Percentiles rank a stretch among this genome's conserved stretches.
These are phyloP conservation scores for Chytriomyces confervae DNA, from an alignment of 192 early-diverging fungal genomes.

Conservation along the genomic window DNA sequence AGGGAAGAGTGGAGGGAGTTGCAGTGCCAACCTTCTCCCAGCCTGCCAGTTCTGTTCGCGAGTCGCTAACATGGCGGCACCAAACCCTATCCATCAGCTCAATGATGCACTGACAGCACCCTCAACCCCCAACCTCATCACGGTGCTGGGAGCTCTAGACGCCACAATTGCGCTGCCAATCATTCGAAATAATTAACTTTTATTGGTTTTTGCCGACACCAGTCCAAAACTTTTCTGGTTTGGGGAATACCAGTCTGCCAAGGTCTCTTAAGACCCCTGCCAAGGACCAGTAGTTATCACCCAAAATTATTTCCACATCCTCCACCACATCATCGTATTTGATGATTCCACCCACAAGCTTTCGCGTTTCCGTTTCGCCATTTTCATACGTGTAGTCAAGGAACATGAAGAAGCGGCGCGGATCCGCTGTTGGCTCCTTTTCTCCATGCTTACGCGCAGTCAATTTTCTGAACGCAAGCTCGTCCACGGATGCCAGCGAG, in stretches of 20 bases:
- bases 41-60: too few relatives aligned
- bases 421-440: not conserved
- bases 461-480: not conserved
- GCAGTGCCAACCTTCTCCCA: too few relatives aligned
- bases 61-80: too few relatives aligned
- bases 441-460: not conserved
- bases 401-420: slow-evolving; percentile 27
- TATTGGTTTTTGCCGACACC: not conserved
- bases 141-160: too few relatives aligned
- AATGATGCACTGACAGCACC: too few relatives aligned
- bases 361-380: not conserved
- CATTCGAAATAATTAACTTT: too few relatives aligned
- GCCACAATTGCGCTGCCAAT: too few relatives aligned
- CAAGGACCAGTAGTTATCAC: slow-evolving; percentile 22
- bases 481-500: not conserved
- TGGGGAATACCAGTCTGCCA: not conserved
- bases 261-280: slow-evolving; percentile 16
- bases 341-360: slow-evolving; percentile 3
- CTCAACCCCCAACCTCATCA: too few relatives aligned
- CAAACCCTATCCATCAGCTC: too few relatives aligned
- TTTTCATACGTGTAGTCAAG: not conserved
- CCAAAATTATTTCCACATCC: slow-evolving; percentile 24
- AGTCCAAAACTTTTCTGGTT: slow-evolving; percentile 15
- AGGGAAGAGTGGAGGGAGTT: too few relatives aligned
- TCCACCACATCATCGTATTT: slow-evolving; percentile 3